Base-by-base conservation (phyloP, 306 rosid species). In the Styphnolobium japonicum region DNA sequence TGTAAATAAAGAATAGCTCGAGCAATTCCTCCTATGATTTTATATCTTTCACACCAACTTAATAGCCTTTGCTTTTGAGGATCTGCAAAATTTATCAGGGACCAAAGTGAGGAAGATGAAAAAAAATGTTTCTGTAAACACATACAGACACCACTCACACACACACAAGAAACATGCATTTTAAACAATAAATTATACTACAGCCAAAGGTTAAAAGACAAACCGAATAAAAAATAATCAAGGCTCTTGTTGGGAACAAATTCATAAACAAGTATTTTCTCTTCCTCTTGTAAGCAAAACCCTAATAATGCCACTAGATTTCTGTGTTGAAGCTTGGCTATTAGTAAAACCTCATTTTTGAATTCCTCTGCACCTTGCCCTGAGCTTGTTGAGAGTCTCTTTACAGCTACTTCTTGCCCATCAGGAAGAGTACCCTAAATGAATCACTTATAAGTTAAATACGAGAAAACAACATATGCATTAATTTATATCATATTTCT, bases 1-100 rank as follows among this genome's bases (percentile, higher is more conserved):
- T 89, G 89, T 5, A 89, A 71, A 61, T 84, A 86, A n/a, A 86
- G 77, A 39, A 84, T 82, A 22, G 81, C 88, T 21, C 56, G 34
- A 31, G 84, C 86, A 55, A 86, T 70, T 4, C 87, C 86, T 5
- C 10, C 23, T 4, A 86, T 82, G 6, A 89, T 80, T 10, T 74
- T 80, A n/a, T 22, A 51, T 5, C 86, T 81, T 2, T 19, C 23
- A 6, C 7, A 56, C 89, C 92, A 86, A 55, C 67, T 69, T 3
- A 89, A 53, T 9, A 8, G 10, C 52, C 55, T 37, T 45, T 37
- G 70, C 34, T 21, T 64, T 5, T 18, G 16, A 21, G 71, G 9
- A 16, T 65, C 82, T 84, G 48, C 58, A 68, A 34, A 27, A 11
- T 15, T 31, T 6, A 36, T n/a, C 8, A 52, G 5, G 1, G 8